Percentiles rank a stretch among this genome's conserved stretches.
Conservation (phyloP, 257 asterid species). For the Solanum chilense region DNA sequence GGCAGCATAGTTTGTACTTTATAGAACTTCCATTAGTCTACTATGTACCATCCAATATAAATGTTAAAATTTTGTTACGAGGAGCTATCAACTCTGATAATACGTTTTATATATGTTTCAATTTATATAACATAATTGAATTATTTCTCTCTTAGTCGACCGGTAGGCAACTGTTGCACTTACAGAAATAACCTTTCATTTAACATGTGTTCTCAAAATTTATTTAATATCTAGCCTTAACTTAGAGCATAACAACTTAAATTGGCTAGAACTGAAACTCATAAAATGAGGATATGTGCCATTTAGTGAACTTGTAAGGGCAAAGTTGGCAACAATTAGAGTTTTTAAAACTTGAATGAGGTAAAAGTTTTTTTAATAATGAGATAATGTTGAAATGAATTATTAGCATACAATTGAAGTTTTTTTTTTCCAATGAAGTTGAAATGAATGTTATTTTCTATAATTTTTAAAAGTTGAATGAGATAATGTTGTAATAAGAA, state of each 20-base stretch:
- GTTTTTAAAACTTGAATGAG: background rate
- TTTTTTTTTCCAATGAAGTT: background rate
- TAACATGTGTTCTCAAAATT: background rate
- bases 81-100: background rate
- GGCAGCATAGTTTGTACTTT: background rate
- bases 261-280: background rate
- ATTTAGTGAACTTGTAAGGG: background rate
- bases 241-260: background rate
- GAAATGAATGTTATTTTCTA: background rate
- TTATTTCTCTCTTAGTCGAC: background rate
- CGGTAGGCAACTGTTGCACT: background rate
- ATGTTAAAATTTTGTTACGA: background rate
- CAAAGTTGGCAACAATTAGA: background rate
- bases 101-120: too few species aligned
- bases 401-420: too few species aligned
- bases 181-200: background rate
- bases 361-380: too few species aligned
- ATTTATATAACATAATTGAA: background rate
- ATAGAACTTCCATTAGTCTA: background rate
- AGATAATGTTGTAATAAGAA: background rate
- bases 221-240: background rate
- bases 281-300: background rate
- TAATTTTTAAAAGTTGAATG: background rate
- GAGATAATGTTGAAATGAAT: too few species aligned
- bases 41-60: background rate